Conservation (phyloP, 2,329 filamentous ascomycete genomes). For the Fonsecaea erecta region DNA sequence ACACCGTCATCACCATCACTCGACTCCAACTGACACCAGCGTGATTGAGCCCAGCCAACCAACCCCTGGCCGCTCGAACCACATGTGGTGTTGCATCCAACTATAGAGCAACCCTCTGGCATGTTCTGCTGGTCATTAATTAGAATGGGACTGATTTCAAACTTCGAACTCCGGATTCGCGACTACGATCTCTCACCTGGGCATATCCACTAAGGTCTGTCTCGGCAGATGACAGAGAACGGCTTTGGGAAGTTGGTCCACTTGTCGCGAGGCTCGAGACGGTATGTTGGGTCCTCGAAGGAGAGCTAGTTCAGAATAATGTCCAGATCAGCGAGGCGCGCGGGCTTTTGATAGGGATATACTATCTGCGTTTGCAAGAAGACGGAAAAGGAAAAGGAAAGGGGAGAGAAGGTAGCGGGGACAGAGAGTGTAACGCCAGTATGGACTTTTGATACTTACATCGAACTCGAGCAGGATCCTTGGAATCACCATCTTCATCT, state of each 20-base stretch:
- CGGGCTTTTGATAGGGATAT: background rate
- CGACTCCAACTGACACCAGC: too few species aligned
- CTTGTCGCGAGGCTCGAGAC: constrained; percentile 7
- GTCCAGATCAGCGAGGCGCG: background rate
- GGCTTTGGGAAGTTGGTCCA: constrained; percentile 12
- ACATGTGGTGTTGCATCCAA: too few species aligned
- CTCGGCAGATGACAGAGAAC: constrained; percentile 8
- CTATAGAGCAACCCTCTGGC: too few species aligned
- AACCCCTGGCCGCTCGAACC: too few species aligned
- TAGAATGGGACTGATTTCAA: too few species aligned
- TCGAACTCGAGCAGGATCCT: constrained; percentile 36
- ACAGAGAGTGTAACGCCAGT: too few species aligned
- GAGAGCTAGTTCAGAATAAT: constrained; percentile 12
- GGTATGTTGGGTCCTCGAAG: constrained; percentile 13
- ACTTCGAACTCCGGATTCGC: background rate
- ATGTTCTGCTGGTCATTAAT: too few species aligned
- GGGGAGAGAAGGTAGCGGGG: too few species aligned
- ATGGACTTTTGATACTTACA: constrained; percentile 21
- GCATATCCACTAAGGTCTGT: constrained; percentile 7
- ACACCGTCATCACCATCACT: too few species aligned
- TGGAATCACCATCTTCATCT: constrained; percentile 38
- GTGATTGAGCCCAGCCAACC: too few species aligned
- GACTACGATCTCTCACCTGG: background rate
- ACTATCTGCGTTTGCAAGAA: background rate
- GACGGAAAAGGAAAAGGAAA: too few species aligned